Conservation (phyloP, 1,139 yeast species). For the Hyphopichia wangnamkhiaoensis region DNA sequence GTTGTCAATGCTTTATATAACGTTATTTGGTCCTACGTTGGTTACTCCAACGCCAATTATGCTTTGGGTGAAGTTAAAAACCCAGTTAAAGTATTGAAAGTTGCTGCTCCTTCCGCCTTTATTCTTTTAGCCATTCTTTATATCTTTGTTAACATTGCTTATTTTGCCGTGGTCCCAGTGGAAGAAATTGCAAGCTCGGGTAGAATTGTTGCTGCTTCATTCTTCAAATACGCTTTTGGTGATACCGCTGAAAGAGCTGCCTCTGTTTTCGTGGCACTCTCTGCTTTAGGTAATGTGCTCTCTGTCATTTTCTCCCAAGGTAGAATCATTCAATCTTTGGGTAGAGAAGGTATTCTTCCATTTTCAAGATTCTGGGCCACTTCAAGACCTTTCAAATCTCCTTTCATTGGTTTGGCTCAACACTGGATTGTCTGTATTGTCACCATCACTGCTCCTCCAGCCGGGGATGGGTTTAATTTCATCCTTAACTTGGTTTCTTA, state of each 20-base stretch:
- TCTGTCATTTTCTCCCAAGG: slow-evolving; percentile 53
- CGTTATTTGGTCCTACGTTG: slow-evolving; percentile 79
- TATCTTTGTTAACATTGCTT: slow-evolving; percentile 58
- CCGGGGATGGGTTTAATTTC: slow-evolving; percentile 52
- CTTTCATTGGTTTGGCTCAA: slow-evolving; percentile 60
- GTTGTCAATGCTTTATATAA: slow-evolving; percentile 76
- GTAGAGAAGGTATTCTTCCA: slow-evolving; percentile 51
- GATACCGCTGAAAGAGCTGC: slow-evolving; percentile 48
- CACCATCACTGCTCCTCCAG: slow-evolving; percentile 51
- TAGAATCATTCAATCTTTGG: slow-evolving; percentile 49
- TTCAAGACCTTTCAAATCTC: slow-evolving; percentile 44
- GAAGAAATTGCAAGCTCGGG: slow-evolving; percentile 45
- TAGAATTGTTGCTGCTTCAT: slow-evolving; percentile 48
- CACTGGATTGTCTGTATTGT: slow-evolving; percentile 55
- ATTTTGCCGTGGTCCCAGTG: slow-evolving; percentile 58
- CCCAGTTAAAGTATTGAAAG: slow-evolving; percentile 42
- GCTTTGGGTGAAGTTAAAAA: slow-evolving; percentile 77
- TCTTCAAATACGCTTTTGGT: slow-evolving; percentile 49
- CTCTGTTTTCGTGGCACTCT: slow-evolving; percentile 50
- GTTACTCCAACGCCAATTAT: slow-evolving; percentile 76
- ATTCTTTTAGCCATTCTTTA: slow-evolving; percentile 69
- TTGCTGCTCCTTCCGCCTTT: slow-evolving; percentile 51
- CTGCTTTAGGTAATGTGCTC: slow-evolving; percentile 51
- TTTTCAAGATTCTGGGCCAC: slow-evolving; percentile 47
- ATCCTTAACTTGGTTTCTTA: slow-evolving; percentile 50